phyloP scores from a whole-genome alignment of 352 stramenopile species.

The Phytophthora pisi region DNA sequence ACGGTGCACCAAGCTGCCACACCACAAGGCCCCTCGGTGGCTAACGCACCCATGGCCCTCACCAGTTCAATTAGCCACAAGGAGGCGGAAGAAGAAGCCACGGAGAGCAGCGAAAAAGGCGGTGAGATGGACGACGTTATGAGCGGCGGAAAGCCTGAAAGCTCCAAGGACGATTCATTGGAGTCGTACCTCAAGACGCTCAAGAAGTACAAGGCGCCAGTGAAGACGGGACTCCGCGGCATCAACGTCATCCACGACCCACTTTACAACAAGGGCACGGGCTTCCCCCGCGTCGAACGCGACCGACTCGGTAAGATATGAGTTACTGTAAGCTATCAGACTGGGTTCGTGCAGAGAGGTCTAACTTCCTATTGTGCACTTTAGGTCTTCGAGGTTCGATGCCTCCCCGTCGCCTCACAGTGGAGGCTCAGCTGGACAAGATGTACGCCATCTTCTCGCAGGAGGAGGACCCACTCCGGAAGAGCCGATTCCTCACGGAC shows the following conservation, averaged over 20 bases:
- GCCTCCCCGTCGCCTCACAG: constrained; percentile 72
- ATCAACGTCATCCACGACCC: constrained; percentile 85
- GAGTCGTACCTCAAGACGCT: constrained; percentile 60
- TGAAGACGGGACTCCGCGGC: constrained; percentile 76
- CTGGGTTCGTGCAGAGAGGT: neutral
- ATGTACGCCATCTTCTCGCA: constrained; percentile 57
- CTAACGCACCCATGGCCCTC: neutral
- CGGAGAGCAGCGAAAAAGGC: constrained; percentile 22
- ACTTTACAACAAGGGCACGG: constrained; percentile 89
- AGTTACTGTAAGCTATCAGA: neutral
- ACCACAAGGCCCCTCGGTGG: neutral
- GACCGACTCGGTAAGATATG: constrained; percentile 68
- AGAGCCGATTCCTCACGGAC: constrained; percentile 94
- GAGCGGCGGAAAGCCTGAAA: constrained; percentile 23
- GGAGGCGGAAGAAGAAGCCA: neutral
- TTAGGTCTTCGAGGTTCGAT: constrained; percentile 82
- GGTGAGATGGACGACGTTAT: constrained; percentile 44
- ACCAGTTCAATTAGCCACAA: too few species aligned
- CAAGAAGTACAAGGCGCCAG: constrained; percentile 79
- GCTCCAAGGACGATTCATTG: constrained; percentile 47
- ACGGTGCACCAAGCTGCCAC: neutral
- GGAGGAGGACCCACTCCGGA: constrained; percentile 84
- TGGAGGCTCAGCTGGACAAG: constrained; percentile 76
- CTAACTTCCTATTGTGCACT: constrained; percentile 4
- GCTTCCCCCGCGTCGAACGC: constrained; percentile 80